A percentile compares a stretch with the other conserved stretches of the same genome.
Evolutionary conservation across 2,329 filamentous ascomycete species (phyloP).

Genomic region (Amylocarpus encephaloides): DNA sequence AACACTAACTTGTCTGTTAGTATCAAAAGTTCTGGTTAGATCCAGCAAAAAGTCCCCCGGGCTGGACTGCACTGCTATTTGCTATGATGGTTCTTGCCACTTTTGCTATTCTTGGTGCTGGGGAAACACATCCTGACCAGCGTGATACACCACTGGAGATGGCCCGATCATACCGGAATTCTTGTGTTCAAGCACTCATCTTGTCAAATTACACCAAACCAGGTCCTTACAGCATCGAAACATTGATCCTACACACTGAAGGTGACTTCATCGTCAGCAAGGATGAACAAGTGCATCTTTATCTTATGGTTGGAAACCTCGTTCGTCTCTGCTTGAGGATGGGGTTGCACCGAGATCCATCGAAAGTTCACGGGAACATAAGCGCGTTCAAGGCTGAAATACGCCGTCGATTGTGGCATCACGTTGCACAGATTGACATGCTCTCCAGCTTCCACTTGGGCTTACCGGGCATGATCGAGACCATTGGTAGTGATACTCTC

Average conservation of each 20-base stretch:
- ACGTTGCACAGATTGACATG: constrained; percentile 53
- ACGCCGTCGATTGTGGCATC: constrained; percentile 52
- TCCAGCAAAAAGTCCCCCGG: constrained; percentile 34
- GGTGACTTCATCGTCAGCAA: constrained; percentile 47
- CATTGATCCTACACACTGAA: constrained; percentile 47
- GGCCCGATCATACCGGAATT: constrained; percentile 43
- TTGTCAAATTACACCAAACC: constrained; percentile 46
- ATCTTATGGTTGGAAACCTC: constrained; percentile 44
- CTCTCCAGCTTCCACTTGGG: constrained; percentile 63
- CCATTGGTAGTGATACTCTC: constrained; percentile 56
- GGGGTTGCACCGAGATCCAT: constrained; percentile 48
- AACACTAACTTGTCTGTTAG: constrained; percentile 25
- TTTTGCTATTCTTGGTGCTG: constrained; percentile 38
- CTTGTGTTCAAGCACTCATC: constrained; percentile 46
- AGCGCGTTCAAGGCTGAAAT: constrained; percentile 73
- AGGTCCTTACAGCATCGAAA: constrained; percentile 42
- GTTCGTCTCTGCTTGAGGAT: constrained; percentile 52
- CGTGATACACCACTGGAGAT: constrained; percentile 40
- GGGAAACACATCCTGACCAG: constrained; percentile 41
- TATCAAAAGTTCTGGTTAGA: constrained; percentile 46
- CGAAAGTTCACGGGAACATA: constrained; percentile 39
- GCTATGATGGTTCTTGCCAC: constrained; percentile 21
- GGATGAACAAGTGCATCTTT: constrained; percentile 47
- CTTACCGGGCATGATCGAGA: constrained; percentile 58
- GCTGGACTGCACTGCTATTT: constrained; percentile 46